Conservation (phyloP, 2,329 filamentous ascomycete species). For the Cordyceps tenuipes region DNA sequence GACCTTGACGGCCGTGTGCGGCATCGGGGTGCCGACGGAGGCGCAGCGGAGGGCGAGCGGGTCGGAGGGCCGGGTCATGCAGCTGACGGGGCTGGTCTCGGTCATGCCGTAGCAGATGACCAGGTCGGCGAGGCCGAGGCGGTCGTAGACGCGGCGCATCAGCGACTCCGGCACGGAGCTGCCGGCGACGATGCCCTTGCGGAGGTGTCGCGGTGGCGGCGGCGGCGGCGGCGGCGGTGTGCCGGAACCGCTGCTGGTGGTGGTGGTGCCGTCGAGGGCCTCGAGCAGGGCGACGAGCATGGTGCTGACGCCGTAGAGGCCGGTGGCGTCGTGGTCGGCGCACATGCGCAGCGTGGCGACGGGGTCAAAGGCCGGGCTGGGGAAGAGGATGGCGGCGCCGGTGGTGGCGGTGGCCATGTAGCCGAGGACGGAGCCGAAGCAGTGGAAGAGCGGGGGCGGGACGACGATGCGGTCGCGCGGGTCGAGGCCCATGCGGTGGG, state of each 20-base stretch:
- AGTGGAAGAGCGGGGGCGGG: constrained; percentile 79
- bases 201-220: constrained; percentile 37
- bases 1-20: constrained; percentile 70
- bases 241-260: too few relatives aligned
- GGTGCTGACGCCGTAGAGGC: constrained; percentile 81
- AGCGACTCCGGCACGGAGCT: constrained; percentile 74
- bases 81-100: constrained; percentile 70
- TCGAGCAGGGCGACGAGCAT: constrained; percentile 91
- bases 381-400: constrained; percentile 74
- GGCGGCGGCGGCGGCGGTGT: too few relatives aligned
- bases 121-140: constrained; percentile 69
- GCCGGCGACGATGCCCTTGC: constrained; percentile 89
- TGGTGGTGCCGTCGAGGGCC: constrained; percentile 56
- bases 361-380: constrained; percentile 80
- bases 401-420: constrained; percentile 88
- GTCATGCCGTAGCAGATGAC: constrained; percentile 98
- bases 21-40: constrained; percentile 72
- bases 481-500: constrained; percentile 72
- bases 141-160: constrained; percentile 66
- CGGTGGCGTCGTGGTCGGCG: constrained; percentile 46
- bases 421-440: constrained; percentile 87
- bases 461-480: constrained; percentile 70
- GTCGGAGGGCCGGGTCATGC: constrained; percentile 76
- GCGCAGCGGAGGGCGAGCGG: constrained; percentile 63
- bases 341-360: constrained; percentile 55